Conservation (phyloP, 75 land plant genomes). For the Pinus taeda region DNA sequence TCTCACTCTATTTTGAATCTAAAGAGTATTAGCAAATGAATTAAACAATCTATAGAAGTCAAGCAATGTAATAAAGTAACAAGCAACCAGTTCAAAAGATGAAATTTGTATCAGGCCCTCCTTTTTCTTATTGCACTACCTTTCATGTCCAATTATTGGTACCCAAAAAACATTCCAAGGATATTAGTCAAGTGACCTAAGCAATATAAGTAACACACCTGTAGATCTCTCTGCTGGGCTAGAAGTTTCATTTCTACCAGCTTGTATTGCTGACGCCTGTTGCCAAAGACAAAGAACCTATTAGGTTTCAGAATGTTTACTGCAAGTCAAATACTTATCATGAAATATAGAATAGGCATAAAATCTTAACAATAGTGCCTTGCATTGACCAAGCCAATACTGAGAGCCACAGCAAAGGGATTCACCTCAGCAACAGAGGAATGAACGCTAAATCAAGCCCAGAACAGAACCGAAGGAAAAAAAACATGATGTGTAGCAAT, state of each 20-base stretch:
- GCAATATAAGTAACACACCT: constrained; percentile 41
- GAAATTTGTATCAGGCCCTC: neutral
- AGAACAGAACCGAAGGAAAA: neutral
- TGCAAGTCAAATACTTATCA: neutral
- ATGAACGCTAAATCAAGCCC: neutral
- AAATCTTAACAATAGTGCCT: constrained; percentile 1
- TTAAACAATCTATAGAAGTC: neutral
- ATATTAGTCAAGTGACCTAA: neutral
- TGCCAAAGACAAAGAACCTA: neutral
- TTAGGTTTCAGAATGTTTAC: neutral
- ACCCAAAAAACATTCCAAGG: neutral
- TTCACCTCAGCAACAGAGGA: neutral
- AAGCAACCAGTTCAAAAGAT: constrained; percentile 7
- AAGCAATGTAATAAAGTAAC: neutral
- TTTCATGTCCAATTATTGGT: neutral
- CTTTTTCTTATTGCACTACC: neutral
- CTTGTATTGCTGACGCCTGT: constrained; percentile 97
- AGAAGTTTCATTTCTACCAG: constrained; percentile 97
- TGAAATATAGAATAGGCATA: neutral
- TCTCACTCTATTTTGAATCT: neutral
- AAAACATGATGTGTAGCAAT: neutral
- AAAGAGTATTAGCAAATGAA: neutral
- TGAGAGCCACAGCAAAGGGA: neutral
- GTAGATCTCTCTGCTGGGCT: constrained; percentile 98
- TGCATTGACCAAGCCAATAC: neutral